Evolutionary conservation across 495 filamentous ascomycete species (phyloP), one percentile per base, ranked within the genome.

Genomic region (Trichocladium uniseriatum): DNA sequence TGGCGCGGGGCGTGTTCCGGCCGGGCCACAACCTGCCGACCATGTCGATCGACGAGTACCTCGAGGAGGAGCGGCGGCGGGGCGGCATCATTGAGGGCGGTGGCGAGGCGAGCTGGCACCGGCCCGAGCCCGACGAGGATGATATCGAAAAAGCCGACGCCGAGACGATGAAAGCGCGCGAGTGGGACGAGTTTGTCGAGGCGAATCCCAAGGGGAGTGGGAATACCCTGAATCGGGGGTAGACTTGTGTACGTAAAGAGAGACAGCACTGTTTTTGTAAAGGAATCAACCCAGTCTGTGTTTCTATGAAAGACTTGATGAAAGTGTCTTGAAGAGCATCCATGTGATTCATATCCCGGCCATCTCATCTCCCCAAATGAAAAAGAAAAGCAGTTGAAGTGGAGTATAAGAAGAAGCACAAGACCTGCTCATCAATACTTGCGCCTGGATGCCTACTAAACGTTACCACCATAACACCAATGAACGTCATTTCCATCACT

Each of bases 1-100:
- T 95, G 35, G 82, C 82, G 45, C 70, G 82, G 39, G 88, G 90
- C 4, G 91, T 97, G 3, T 98, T 98, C 65, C 77, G 84, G 45
- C 79, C 89, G 2, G 86, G 90, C 7, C 92, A 98, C 63, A 95
- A 85, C 65, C 69, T 98, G 36, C 92, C 92, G 8, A 97, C 94
- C 0, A 97, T 97, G 92, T 86, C 80, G 0, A 97, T 98, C 51
- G 94, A 98, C 54, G 92, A 98, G 66, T 97, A 97, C 61, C 70
- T 98, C 14, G 91, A 91, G 39, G 92, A 98, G 69, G 92, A 98
- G 65, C 74, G 81, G 51, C 74, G 78, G 52, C 72, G 85, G 61
- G 94, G 94, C 8, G 87, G 87, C n/a, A 85, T 98, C 19, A 83
- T 95, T 45, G 83, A 95, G 61, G 90, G 89, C 24, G 92, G 92